A percentile compares a stretch with the other conserved stretches of the same genome.
These are phyloP conservation scores for Neurospora crassa DNA, from an alignment of 2,329 filamentous ascomycete genomes.

Conservation along the genomic window DNA sequence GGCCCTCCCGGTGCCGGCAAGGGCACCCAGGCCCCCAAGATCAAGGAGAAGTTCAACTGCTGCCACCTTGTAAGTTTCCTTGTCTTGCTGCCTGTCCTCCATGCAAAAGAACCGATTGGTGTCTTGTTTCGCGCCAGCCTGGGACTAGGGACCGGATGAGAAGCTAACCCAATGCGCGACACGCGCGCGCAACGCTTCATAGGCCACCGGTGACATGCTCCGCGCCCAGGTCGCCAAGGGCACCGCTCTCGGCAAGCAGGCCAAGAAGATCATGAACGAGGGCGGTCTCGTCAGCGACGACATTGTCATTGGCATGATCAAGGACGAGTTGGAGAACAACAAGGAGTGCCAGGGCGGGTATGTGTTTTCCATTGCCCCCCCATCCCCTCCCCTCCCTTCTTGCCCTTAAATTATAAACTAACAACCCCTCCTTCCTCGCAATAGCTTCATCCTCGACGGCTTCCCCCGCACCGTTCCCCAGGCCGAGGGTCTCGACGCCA, in stretches of 20 bases:
- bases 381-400: not conserved
- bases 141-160: not conserved
- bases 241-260: conserved; percentile 85
- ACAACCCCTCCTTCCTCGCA: conserved; percentile 5
- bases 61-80: conserved; percentile 74
- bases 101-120: not conserved
- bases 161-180: conserved; percentile 1
- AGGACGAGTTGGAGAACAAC: conserved; percentile 90
- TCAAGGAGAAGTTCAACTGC: conserved; percentile 96
- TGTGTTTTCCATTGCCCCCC: conserved; percentile 22
- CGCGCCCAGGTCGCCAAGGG: conserved; percentile 97
- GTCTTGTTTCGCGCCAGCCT: not conserved
- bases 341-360: conserved; percentile 94
- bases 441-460: conserved; percentile 94
- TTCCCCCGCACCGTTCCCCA: conserved; percentile 96
- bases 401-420: not conserved
- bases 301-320: conserved; percentile 99
- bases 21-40: conserved; percentile 94
- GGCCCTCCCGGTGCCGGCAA: conserved; percentile 97
- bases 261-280: conserved; percentile 99
- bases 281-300: conserved; percentile 96
- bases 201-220: conserved; percentile 99
- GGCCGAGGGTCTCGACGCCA: conserved; percentile 86
- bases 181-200: conserved; percentile 13
- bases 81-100: not conserved